These are phyloP conservation scores for Thelephora terrestris DNA, from an alignment of 1,284 basidiomycete genomes.

Conservation along the genomic window DNA sequence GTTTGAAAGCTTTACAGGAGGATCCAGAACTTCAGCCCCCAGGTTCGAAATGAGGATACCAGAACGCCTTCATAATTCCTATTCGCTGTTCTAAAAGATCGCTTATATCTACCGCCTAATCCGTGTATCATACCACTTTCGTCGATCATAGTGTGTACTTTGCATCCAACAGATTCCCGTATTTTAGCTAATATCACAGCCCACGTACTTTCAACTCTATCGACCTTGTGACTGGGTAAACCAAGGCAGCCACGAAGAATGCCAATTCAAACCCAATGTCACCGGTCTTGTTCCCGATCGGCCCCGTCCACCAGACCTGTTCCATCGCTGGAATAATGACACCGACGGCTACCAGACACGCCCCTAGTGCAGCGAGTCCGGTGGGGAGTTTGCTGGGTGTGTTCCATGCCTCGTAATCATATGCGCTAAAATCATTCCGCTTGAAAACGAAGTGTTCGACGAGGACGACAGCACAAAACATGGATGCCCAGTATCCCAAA, in stretches of 20 bases:
- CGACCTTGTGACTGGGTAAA: slow-evolving; percentile 48
- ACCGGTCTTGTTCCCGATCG: slow-evolving; percentile 57
- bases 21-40: not conserved
- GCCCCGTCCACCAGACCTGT: slow-evolving; percentile 66
- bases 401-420: slow-evolving; percentile 49
- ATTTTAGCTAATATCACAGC: not conserved
- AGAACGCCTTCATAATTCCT: not conserved
- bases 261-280: slow-evolving; percentile 75
- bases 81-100: not conserved
- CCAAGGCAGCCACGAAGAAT: slow-evolving; percentile 38
- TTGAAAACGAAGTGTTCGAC: slow-evolving; percentile 60
- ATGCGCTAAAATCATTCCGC: slow-evolving; percentile 35
- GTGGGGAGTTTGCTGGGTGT: slow-evolving; percentile 42
- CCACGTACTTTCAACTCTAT: slow-evolving; percentile 20
- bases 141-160: not conserved
- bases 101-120: not conserved
- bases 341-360: slow-evolving; percentile 39
- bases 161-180: not conserved
- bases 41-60: not conserved
- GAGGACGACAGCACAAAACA: slow-evolving; percentile 49
- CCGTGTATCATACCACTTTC: not conserved
- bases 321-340: slow-evolving; percentile 61
- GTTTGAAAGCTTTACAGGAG: slow-evolving; percentile 23
- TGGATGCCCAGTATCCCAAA: slow-evolving; percentile 65
- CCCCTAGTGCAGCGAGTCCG: slow-evolving; percentile 51